Percentiles rank a stretch among this genome's conserved stretches.
Evolutionary conservation across 345 rosid species (phyloP).

Genomic region (Citrus medica): DNA sequence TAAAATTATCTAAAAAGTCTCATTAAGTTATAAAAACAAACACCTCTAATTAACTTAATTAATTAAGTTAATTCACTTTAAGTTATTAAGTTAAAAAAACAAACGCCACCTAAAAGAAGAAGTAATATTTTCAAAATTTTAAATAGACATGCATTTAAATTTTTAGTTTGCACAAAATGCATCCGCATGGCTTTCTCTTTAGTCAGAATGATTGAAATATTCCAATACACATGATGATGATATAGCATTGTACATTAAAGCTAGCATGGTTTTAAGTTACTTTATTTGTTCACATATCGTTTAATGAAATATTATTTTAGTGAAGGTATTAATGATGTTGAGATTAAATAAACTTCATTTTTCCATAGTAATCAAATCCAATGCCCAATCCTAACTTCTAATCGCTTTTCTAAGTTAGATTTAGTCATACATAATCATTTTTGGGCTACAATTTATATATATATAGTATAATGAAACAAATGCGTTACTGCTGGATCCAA

Average conservation of each 20-base stretch:
- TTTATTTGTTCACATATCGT: not conserved
- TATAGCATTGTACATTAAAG: too few relatives aligned
- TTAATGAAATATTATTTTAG: not conserved
- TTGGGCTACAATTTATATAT: not conserved
- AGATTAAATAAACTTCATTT: not conserved
- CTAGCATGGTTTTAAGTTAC: not conserved
- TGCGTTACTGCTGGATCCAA: constrained; percentile 8
- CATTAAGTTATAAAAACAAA: too few relatives aligned
- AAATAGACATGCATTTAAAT: too few relatives aligned
- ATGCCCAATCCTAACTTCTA: not conserved
- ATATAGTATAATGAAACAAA: not conserved
- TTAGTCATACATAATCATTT: too few relatives aligned
- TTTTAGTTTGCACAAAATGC: too few relatives aligned
- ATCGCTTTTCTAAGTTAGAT: not conserved
- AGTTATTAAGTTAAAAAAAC: too few relatives aligned
- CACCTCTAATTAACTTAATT: too few relatives aligned
- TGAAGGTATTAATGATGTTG: not conserved
- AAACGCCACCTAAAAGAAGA: too few relatives aligned
- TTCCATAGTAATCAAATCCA: not conserved
- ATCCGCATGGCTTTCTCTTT: not conserved
- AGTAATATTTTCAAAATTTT: too few relatives aligned
- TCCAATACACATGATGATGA: not conserved
- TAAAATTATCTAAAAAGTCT: too few relatives aligned
- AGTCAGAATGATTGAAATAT: not conserved
- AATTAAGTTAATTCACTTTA: too few relatives aligned